Evolutionary conservation across 179 eudicot genomes (phyloP).

Genomic region (Silene noctiflora): DNA sequence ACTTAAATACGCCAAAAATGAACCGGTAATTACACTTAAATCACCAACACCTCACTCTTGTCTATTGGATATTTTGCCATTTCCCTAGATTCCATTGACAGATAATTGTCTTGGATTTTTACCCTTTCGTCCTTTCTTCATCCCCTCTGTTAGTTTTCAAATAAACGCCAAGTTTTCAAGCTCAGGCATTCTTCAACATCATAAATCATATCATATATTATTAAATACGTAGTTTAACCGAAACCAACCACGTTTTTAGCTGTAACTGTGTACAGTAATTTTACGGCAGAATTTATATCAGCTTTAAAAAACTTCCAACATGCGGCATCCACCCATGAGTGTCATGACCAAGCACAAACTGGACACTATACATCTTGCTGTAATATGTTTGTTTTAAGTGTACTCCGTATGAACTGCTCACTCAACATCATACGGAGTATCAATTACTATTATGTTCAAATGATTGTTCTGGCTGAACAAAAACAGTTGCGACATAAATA

Average conservation of each 20-base stretch:
- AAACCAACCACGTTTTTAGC: neutral
- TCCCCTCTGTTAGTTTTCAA: neutral
- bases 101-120: neutral
- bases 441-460: neutral
- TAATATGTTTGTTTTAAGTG: neutral
- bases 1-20: no score
- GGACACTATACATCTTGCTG: neutral
- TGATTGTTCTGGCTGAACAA: neutral
- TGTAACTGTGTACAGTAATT: neutral
- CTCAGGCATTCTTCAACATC: neutral
- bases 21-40: no score
- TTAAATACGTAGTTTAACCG: neutral
- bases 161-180: neutral
- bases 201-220: neutral
- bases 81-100: neutral
- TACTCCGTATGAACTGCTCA: neutral
- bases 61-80: neutral
- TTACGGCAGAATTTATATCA: neutral
- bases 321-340: neutral
- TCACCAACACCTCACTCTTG: neutral
- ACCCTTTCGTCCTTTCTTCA: neutral
- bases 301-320: neutral
- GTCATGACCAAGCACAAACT: neutral
- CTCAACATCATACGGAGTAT: neutral
- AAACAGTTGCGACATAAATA: neutral